A percentile compares a stretch with the other conserved stretches of the same genome.
Evolutionary conservation across 495 filamentous ascomycete species (phyloP).

Genomic region (Hyaloscypha variabilis): DNA sequence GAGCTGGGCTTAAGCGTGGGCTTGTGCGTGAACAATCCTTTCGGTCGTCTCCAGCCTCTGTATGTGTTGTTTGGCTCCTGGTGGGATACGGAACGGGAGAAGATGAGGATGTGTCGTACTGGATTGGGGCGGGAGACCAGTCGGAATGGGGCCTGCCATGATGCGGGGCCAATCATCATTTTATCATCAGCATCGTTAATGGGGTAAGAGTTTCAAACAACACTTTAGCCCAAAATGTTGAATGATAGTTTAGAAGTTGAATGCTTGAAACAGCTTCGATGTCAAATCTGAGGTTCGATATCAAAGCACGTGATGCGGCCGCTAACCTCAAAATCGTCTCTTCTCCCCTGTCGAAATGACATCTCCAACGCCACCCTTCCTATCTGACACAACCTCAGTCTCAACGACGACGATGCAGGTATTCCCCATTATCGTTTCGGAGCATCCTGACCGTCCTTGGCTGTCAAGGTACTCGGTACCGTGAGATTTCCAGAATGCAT

Average conservation of each 20-base stretch:
- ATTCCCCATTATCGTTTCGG: neutral
- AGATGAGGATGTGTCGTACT: neutral
- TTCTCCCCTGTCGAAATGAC: constrained; percentile 1
- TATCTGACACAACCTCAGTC: constrained; percentile 9
- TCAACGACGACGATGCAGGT: neutral
- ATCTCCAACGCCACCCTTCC: neutral
- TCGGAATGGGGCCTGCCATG: neutral
- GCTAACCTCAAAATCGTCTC: neutral
- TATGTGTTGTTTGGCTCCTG: neutral
- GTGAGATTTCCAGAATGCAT: constrained; percentile 8
- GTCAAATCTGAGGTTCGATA: neutral
- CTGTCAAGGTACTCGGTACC: neutral
- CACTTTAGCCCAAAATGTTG: neutral
- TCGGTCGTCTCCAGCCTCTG: neutral
- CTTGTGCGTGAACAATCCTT: neutral
- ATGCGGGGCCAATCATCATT: neutral
- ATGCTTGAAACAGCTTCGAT: neutral
- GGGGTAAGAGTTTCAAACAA: neutral
- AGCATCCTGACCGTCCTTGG: neutral
- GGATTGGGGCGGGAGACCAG: neutral
- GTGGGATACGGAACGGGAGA: neutral
- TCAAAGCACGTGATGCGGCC: neutral
- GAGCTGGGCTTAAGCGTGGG: neutral
- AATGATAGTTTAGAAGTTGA: neutral
- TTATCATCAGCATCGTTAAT: constrained; percentile 1